Conservation (phyloP, 805 yeast species). For the Wickerhamia fluorescens region DNA sequence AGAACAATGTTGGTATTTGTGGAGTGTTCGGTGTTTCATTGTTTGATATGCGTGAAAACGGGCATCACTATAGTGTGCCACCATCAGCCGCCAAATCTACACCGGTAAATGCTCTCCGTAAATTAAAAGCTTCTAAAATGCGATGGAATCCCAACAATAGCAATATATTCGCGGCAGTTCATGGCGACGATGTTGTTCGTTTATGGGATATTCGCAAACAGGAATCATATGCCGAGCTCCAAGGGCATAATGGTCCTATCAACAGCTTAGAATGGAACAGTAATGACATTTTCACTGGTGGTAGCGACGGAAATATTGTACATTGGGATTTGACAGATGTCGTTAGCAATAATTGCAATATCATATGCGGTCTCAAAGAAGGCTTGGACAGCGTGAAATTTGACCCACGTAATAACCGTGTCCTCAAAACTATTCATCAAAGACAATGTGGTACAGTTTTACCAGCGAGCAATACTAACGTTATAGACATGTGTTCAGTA, state of each 20-base stretch:
- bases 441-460: slow-evolving; percentile 57
- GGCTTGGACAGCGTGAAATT: slow-evolving; percentile 38
- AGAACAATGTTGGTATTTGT: slow-evolving; percentile 43
- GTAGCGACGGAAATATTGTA: slow-evolving; percentile 59
- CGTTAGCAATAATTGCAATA: slow-evolving; percentile 6
- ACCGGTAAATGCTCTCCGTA: slow-evolving; percentile 3
- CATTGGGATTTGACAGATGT: slow-evolving; percentile 52
- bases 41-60: slow-evolving; percentile 52
- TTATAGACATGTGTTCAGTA: slow-evolving; percentile 39
- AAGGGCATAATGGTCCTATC: slow-evolving; percentile 50
- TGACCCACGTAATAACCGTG: slow-evolving; percentile 21
- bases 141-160: slow-evolving; percentile 58
- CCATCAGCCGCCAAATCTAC: slow-evolving; percentile 7
- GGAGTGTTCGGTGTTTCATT: slow-evolving; percentile 71
- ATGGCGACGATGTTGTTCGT: slow-evolving; percentile 46
- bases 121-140: slow-evolving; percentile 34
- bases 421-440: slow-evolving; percentile 25
- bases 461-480: slow-evolving; percentile 50
- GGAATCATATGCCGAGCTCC: slow-evolving; percentile 44
- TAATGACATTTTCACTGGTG: slow-evolving; percentile 49
- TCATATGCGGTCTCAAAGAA: slow-evolving; percentile 38
- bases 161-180: slow-evolving; percentile 59
- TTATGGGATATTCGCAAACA: slow-evolving; percentile 73
- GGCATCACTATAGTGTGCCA: neutral
- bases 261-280: slow-evolving; percentile 57